Evolutionary conservation across 2,329 filamentous ascomycete genomes (phyloP).

Genomic region (Zopfia rhizophila): DNA sequence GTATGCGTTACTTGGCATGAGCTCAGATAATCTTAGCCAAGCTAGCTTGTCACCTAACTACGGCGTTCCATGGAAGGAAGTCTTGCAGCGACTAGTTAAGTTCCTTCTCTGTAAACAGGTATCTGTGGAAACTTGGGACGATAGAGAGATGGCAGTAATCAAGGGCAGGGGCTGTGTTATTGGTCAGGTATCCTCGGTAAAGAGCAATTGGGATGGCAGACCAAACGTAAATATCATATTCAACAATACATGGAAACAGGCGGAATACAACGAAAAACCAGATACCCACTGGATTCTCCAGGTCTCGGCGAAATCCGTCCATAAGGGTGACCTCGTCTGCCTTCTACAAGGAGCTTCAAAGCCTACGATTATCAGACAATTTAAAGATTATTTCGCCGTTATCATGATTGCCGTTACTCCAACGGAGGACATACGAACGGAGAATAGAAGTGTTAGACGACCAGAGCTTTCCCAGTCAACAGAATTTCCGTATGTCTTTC

Average conservation of each 20-base stretch:
- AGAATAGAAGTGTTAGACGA: no score
- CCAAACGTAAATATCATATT: constrained; percentile 12
- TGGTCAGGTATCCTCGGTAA: constrained; percentile 17
- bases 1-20: constrained; percentile 31
- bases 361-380: constrained; percentile 26
- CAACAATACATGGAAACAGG: constrained; percentile 3
- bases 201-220: constrained; percentile 5
- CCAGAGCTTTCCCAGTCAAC: no score
- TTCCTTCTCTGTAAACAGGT: constrained; percentile 19
- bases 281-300: constrained; percentile 15
- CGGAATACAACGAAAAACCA: no score
- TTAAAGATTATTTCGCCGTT: constrained; percentile 13
- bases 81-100: constrained; percentile 21
- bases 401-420: constrained; percentile 11
- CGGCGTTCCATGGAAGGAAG: constrained; percentile 20
- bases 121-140: constrained; percentile 22
- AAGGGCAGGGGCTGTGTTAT: constrained; percentile 22
- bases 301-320: constrained; percentile 16
- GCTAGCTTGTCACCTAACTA: constrained; percentile 21
- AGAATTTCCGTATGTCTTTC: no score
- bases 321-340: constrained; percentile 16
- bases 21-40: constrained; percentile 21
- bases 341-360: constrained; percentile 15
- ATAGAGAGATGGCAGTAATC: constrained; percentile 20
- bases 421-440: constrained; percentile 6